These are phyloP conservation scores for Nephelium lappaceum DNA, from an alignment of 345 rosid species.

Conservation along the genomic window DNA sequence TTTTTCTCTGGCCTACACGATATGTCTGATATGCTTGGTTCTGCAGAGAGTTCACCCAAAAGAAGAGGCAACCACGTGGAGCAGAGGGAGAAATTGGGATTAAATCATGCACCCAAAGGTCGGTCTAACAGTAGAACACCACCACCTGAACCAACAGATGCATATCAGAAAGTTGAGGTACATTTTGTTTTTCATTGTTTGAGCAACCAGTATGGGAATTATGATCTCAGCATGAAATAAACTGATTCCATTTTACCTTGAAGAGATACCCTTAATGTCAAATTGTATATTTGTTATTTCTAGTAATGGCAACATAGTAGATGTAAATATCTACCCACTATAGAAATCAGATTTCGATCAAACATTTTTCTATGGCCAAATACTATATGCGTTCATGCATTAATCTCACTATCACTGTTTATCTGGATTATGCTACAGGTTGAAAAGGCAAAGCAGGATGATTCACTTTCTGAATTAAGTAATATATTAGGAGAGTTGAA, in stretches of 20 bases:
- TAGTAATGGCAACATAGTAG: not conserved
- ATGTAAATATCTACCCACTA: not conserved
- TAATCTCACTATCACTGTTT: not conserved
- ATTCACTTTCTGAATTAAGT: constrained; percentile 70
- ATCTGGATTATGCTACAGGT: constrained; percentile 43
- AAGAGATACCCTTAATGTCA: not conserved
- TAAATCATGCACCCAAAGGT: constrained; percentile 55
- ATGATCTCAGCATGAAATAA: constrained; percentile 2
- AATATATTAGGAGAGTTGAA: constrained; percentile 72
- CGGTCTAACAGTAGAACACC: constrained; percentile 44
- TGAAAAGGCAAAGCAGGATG: constrained; percentile 84
- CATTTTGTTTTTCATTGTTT: constrained; percentile 19
- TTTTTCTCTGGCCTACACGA: not conserved
- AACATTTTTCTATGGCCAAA: not conserved
- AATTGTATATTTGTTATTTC: not conserved
- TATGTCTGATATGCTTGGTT: constrained; percentile 19
- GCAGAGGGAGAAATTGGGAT: constrained; percentile 83
- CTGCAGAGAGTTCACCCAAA: constrained; percentile 60
- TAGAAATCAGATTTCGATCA: not conserved
- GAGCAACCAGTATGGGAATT: not conserved
- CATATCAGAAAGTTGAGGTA: constrained; percentile 87
- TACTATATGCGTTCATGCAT: not conserved
- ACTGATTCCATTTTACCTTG: not conserved
- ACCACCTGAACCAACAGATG: constrained; percentile 58
- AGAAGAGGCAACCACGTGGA: constrained; percentile 66